These are phyloP conservation scores for rapeseed (Brassica napus) DNA, from an alignment of 345 rosid species.

Conservation along the genomic window DNA sequence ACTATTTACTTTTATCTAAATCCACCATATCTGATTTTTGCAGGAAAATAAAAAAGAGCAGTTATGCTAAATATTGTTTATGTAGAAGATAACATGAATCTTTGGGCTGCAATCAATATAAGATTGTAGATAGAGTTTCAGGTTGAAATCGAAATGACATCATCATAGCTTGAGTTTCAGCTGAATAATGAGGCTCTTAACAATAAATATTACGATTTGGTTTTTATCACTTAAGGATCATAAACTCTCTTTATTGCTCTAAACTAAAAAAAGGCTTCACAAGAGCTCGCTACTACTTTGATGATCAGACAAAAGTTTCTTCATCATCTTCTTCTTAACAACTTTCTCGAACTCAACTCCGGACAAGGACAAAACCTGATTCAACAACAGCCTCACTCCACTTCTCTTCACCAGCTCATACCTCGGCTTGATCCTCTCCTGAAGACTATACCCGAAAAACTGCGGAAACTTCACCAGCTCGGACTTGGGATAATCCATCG, in stretches of 20 bases:
- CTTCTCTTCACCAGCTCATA: conserved; percentile 61
- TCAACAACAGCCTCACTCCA: conserved; percentile 67
- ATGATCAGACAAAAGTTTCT: conserved; percentile 12
- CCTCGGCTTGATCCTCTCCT: conserved; percentile 82
- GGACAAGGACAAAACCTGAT: conserved; percentile 70
- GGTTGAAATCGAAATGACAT: not conserved
- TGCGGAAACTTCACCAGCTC: conserved; percentile 90
- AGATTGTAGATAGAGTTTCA: too few relatives aligned
- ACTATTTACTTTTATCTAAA: too few relatives aligned
- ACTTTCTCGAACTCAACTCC: conserved; percentile 54
- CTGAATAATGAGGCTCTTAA: not conserved
- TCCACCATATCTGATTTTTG: too few relatives aligned
- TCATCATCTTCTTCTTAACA: conserved; percentile 63
- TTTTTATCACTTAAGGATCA: too few relatives aligned
- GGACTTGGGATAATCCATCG: conserved; percentile 70
- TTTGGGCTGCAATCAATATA: too few relatives aligned
- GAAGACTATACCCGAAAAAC: conserved; percentile 86
- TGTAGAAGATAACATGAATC: too few relatives aligned
- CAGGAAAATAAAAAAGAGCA: too few relatives aligned
- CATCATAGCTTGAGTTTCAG: not conserved
- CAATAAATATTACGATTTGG: too few relatives aligned
- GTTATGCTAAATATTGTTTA: too few relatives aligned
- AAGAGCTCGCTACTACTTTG: not conserved
- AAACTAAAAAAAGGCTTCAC: not conserved
- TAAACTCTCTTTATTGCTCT: not conserved